Percentiles rank a stretch among this genome's conserved stretches.
These are phyloP conservation scores for Podospora didyma DNA, from an alignment of 495 filamentous ascomycete species.

Conservation along the genomic window DNA sequence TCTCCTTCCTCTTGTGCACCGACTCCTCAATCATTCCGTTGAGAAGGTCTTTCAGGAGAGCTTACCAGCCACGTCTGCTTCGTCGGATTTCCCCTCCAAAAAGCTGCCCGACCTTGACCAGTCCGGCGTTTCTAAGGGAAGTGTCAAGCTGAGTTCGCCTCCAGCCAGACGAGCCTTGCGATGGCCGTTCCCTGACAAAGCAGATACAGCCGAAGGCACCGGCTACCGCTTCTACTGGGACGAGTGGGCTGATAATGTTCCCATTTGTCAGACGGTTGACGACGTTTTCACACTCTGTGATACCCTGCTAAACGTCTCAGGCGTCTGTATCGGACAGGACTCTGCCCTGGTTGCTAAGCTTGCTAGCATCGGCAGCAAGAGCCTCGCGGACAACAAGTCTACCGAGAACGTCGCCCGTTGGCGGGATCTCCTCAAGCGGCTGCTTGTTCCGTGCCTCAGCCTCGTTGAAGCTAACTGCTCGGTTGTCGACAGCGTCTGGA, in stretches of 20 bases:
- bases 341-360: slow-evolving; percentile 72
- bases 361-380: slow-evolving; percentile 73
- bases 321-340: slow-evolving; percentile 85
- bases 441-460: slow-evolving; percentile 80
- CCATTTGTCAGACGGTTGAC: slow-evolving; percentile 82
- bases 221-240: slow-evolving; percentile 95
- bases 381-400: slow-evolving; percentile 65
- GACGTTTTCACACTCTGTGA: slow-evolving; percentile 86
- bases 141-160: slow-evolving; percentile 53
- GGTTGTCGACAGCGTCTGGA: slow-evolving; percentile 78
- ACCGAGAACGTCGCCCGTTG: slow-evolving; percentile 65
- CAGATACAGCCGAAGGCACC: slow-evolving; percentile 64
- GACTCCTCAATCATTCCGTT: slow-evolving; percentile 76
- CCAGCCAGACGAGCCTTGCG: slow-evolving; percentile 59
- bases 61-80: slow-evolving; percentile 13
- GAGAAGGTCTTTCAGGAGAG: slow-evolving; percentile 45
- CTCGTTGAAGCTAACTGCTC: slow-evolving; percentile 77
- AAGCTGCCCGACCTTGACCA: slow-evolving; percentile 57
- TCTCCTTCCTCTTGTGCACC: slow-evolving; percentile 61
- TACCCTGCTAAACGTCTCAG: slow-evolving; percentile 77
- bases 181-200: slow-evolving; percentile 76
- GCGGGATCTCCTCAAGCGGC: slow-evolving; percentile 73
- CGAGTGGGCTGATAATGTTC: slow-evolving; percentile 91
- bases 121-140: slow-evolving; percentile 59
- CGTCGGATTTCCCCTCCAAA: slow-evolving; percentile 37